These are phyloP conservation scores for Podila verticillata DNA, from an alignment of 192 early-diverging fungal species.

Conservation along the genomic window DNA sequence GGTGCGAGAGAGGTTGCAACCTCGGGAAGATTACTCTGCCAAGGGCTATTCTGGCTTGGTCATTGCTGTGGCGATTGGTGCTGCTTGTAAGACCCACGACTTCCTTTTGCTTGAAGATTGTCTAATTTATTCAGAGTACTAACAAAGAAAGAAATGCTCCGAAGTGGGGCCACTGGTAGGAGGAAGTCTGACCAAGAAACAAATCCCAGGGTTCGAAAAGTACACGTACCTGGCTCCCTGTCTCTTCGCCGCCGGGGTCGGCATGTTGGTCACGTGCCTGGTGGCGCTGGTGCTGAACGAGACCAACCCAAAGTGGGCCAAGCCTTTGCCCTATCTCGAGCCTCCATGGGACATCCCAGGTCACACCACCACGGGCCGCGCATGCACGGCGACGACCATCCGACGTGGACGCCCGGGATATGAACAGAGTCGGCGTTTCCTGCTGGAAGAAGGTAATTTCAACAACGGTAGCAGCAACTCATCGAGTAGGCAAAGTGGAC, in stretches of 20 bases:
- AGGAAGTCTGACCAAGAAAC: constrained; percentile 14
- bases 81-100: constrained; percentile 11
- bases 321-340: background rate
- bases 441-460: background rate
- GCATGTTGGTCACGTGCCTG: constrained; percentile 7
- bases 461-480: background rate
- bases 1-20: too few species aligned
- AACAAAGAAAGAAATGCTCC: too few species aligned
- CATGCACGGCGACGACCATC: background rate
- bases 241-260: constrained; percentile 12
- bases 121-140: too few species aligned
- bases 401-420: constrained; percentile 5
- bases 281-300: constrained; percentile 16
- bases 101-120: too few species aligned
- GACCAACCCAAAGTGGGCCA: constrained; percentile 30
- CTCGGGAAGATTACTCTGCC: constrained; percentile 8
- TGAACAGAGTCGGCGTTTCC: background rate
- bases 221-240: constrained; percentile 31
- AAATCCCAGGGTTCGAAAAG: constrained; percentile 13
- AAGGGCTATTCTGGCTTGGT: constrained; percentile 29
- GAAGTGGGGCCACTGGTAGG: constrained; percentile 26
- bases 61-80: constrained; percentile 25
- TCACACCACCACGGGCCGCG: background rate
- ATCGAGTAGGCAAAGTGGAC: background rate
- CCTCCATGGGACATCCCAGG: background rate